Evolutionary conservation across 2,329 filamentous ascomycete genomes (phyloP).

Genomic region (Cladophialophora exuberans): DNA sequence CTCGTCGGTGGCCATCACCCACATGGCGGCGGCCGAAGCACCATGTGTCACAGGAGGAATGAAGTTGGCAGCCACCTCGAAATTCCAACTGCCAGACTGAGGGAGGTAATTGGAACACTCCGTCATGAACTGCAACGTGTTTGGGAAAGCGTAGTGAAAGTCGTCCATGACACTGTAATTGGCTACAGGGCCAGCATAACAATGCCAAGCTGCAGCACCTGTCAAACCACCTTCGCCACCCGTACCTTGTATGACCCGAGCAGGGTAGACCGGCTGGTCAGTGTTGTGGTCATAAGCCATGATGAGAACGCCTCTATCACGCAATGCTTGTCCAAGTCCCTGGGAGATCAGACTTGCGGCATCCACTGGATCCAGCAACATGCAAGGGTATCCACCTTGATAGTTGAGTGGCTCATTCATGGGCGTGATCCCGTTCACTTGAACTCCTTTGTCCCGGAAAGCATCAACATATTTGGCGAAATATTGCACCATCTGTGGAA

Average conservation of each 20-base stretch:
- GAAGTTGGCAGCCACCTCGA: slow-evolving; percentile 20
- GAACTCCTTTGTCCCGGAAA: slow-evolving; percentile 38
- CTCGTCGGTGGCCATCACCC: slow-evolving; percentile 38
- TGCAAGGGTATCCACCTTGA: slow-evolving; percentile 42
- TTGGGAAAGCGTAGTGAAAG: slow-evolving; percentile 40
- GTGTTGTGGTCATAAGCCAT: slow-evolving; percentile 47
- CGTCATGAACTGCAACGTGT: slow-evolving; percentile 44
- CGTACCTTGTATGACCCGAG: slow-evolving; percentile 35
- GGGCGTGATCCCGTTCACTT: slow-evolving; percentile 42
- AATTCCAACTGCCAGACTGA: slow-evolving; percentile 23
- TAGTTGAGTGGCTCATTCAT: slow-evolving; percentile 47
- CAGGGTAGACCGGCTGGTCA: slow-evolving; percentile 41
- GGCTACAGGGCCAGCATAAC: slow-evolving; percentile 40
- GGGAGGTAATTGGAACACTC: slow-evolving; percentile 42
- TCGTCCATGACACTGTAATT: slow-evolving; percentile 41
- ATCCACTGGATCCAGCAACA: slow-evolving; percentile 43
- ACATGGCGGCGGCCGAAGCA: slow-evolving; percentile 37
- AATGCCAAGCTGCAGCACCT: slow-evolving; percentile 44
- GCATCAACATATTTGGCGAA: slow-evolving; percentile 45
- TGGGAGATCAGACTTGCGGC: slow-evolving; percentile 39
- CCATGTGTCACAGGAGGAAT: slow-evolving; percentile 37
- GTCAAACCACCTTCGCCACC: slow-evolving; percentile 37
- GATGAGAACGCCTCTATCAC: slow-evolving; percentile 34
- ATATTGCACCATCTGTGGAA: slow-evolving; percentile 40
- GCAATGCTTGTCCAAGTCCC: slow-evolving; percentile 37